A percentile compares a stretch with the other conserved stretches of the same genome.
phyloP scores from a whole-genome alignment of 1,284 basidiomycete genomes.

The Vanrija sp. region DNA sequence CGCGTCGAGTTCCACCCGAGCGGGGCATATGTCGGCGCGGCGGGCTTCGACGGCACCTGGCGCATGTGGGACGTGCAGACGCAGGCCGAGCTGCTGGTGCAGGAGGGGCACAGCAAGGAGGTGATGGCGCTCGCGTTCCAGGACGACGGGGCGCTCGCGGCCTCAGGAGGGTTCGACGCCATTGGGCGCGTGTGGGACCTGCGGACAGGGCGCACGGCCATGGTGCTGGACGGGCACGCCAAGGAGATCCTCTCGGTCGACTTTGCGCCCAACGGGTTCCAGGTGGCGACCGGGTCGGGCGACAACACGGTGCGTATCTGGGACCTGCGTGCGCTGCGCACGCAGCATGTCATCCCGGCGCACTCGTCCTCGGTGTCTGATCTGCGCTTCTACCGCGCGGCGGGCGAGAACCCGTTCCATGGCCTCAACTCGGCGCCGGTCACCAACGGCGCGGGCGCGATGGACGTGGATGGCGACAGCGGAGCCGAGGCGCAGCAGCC shows the following conservation, averaged over 20 bases:
- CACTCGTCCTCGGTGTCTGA: conserved; percentile 94
- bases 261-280: conserved; percentile 97
- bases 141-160: conserved; percentile 85
- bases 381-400: conserved; percentile 78
- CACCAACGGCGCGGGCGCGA: conserved; percentile 32
- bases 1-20: conserved; percentile 95
- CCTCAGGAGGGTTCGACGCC: conserved; percentile 92
- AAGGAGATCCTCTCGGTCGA: conserved; percentile 87
- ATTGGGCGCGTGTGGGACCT: conserved; percentile 97
- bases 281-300: conserved; percentile 92
- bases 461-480: conserved; percentile 14
- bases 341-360: conserved; percentile 94
- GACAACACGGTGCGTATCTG: conserved; percentile 98
- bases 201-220: conserved; percentile 89
- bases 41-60: conserved; percentile 99
- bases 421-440: conserved; percentile 21
- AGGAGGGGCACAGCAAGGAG: conserved; percentile 97
- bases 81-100: conserved; percentile 74
- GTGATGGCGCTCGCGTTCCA: conserved; percentile 95
- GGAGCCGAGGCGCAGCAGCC: conserved; percentile 8
- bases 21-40: conserved; percentile 85
- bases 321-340: conserved; percentile 89
- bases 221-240: conserved; percentile 97
- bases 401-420: conserved; percentile 33
- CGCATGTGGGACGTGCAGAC: conserved; percentile 88